Percentiles rank a stretch among this genome's conserved stretches.
Evolutionary conservation across 192 early-diverging fungal genomes (phyloP).

Genomic region (Chytriomyces confervae): DNA sequence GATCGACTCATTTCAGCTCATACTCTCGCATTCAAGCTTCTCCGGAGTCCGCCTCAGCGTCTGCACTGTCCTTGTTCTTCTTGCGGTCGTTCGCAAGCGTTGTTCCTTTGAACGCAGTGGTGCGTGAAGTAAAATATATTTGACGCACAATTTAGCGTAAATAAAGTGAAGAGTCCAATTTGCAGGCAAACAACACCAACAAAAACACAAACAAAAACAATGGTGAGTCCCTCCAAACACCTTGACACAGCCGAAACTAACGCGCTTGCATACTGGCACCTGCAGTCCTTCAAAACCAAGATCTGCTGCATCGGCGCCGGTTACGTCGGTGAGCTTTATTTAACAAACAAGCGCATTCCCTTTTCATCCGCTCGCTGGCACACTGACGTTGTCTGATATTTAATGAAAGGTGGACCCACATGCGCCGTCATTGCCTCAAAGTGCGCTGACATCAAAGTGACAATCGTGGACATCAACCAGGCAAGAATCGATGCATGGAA

Average conservation of each 20-base stretch:
- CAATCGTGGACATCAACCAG: conserved; percentile 84
- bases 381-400: background rate
- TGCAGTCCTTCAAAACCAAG: too few species aligned
- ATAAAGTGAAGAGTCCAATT: background rate
- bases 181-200: background rate
- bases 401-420: conserved; percentile 78
- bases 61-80: background rate
- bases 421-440: conserved; percentile 90
- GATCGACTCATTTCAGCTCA: too few species aligned
- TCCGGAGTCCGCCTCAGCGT: conserved; percentile 47
- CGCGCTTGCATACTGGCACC: background rate
- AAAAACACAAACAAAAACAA: background rate
- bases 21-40: too few species aligned
- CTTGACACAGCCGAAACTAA: background rate
- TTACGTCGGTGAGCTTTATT: conserved; percentile 78
- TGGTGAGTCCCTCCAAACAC: background rate
- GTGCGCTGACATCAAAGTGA: conserved; percentile 86
- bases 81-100: background rate
- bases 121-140: background rate
- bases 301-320: conserved; percentile 97
- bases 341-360: background rate
- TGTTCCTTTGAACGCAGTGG: background rate
- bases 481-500: conserved; percentile 90
- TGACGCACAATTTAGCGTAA: background rate
- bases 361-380: background rate